Base-by-base conservation (phyloP, 1,139 yeast species). In the Taphrina wiesneri region DNA sequence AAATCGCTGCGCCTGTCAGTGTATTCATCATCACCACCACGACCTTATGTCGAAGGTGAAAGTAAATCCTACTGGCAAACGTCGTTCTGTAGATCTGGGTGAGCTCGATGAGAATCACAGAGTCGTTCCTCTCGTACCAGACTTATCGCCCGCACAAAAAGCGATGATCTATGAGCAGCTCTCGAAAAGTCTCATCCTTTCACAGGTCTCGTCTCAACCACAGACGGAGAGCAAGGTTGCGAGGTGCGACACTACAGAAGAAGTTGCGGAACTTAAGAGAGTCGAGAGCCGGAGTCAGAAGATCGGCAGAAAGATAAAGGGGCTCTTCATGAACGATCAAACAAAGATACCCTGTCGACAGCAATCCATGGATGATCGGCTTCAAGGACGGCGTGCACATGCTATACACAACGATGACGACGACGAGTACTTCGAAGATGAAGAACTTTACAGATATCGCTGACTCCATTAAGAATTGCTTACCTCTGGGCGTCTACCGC, bases 91-190 rank as follows among this genome's bases (percentile, higher is more conserved):
- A 19, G 46, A 45, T 32, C 23, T 59, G 13, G 63, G 32, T 9
- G 63, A 21, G 17, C 34, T 47, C n/a, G 49, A 41, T 9, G 36
- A 26, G n/a, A 15, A 15, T 32, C 13, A n/a, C 11, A 30, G 25
- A 13, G 23, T 19, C n/a, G 21, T 56, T 15, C 64, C 64, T 17
- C 57, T 60, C 41, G 64, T 60, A 17, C 64, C 64, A 15, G 64
- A 60, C 25, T 19, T 60, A 9, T 41, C 64, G 2, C 36, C 56
- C 15, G 64, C 57, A 21, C 64, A 60, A 26, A 49, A 51, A 19
- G 64, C 56, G 26, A 60, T 36, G 57, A 60, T 60, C 17, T 45
- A 51, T 25, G 57, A 49, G n/a, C 36, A 54, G 19, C 49, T 54
- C n/a, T 7, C 21, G 4, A 54, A 54, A 34, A 54, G 43, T 13